Conservation (phyloP, 2,329 filamentous ascomycete genomes). For the Ascochyta fabae region DNA sequence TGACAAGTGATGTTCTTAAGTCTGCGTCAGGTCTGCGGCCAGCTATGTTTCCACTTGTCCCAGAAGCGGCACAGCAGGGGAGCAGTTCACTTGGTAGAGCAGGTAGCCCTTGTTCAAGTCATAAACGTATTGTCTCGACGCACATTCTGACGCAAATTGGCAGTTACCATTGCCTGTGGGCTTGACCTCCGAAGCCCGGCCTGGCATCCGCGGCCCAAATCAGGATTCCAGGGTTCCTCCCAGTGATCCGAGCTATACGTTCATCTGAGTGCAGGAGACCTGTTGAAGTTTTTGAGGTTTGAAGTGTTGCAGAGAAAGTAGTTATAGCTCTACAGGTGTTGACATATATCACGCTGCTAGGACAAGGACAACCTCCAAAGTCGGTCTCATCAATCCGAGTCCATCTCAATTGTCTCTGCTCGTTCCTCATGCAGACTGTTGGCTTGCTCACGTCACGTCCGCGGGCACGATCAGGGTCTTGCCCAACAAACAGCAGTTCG, state of each 20-base stretch:
- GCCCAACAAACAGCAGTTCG: not conserved
- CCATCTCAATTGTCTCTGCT: not conserved
- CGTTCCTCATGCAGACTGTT: not conserved
- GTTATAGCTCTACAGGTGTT: not conserved
- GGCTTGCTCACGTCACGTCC: not conserved
- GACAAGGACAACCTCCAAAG: not conserved
- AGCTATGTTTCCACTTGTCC: not conserved
- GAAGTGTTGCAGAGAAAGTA: too few species aligned
- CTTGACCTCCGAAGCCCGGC: not conserved
- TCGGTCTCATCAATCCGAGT: conserved; percentile 2
- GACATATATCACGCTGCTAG: not conserved
- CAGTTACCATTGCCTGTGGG: not conserved
- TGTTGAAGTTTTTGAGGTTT: not conserved
- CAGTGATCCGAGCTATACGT: not conserved
- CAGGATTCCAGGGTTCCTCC: not conserved
- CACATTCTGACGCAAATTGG: conserved; percentile 6
- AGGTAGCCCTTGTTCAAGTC: not conserved
- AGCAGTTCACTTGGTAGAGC: not conserved
- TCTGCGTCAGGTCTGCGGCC: not conserved
- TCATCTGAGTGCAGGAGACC: not conserved
- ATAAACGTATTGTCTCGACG: not conserved
- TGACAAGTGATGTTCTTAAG: conserved; percentile 7
- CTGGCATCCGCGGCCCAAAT: not conserved
- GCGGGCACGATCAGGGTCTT: not conserved
- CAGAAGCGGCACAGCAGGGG: conserved; percentile 7